Evolutionary conservation across 192 early-diverging fungal genomes (phyloP).

Genomic region (Backusella circina): DNA sequence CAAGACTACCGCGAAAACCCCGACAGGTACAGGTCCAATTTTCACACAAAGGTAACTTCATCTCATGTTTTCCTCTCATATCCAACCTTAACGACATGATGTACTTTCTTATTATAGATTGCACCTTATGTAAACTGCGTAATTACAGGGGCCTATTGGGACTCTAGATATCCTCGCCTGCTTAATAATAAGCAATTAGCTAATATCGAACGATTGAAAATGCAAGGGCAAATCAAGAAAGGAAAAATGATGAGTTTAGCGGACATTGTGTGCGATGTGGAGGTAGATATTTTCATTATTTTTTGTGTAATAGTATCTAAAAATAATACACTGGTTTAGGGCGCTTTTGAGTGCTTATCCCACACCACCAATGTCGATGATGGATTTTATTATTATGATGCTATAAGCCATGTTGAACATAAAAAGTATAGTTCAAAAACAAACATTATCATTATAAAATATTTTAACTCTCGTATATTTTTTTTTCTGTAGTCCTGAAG

Average conservation of each 20-base stretch:
- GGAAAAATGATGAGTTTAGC: slow-evolving; percentile 80
- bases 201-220: slow-evolving; percentile 59
- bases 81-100: slow-evolving; percentile 7
- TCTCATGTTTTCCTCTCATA: neutral
- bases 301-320: neutral
- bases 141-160: slow-evolving; percentile 96
- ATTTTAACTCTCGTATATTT: slow-evolving; percentile 1
- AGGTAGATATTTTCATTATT: slow-evolving; percentile 39
- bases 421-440: slow-evolving; percentile 46
- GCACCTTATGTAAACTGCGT: slow-evolving; percentile 89
- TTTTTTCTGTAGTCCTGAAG: slow-evolving; percentile 51
- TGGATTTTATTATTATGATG: slow-evolving; percentile 92
- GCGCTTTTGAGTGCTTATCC: slow-evolving; percentile 92
- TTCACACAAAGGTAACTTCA: slow-evolving; percentile 64
- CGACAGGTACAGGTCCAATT: slow-evolving; percentile 70
- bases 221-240: slow-evolving; percentile 42
- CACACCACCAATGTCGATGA: slow-evolving; percentile 86
- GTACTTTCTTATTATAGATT: slow-evolving; percentile 43
- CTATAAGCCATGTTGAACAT: slow-evolving; percentile 64
- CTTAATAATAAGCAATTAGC: slow-evolving; percentile 83
- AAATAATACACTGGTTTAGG: slow-evolving; percentile 41
- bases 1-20: slow-evolving; percentile 79
- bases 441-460: neutral
- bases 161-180: slow-evolving; percentile 78
- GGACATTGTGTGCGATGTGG: slow-evolving; percentile 93